phyloP scores from a whole-genome alignment of 345 rosid genomes.

The Eucalyptus marginata region DNA sequence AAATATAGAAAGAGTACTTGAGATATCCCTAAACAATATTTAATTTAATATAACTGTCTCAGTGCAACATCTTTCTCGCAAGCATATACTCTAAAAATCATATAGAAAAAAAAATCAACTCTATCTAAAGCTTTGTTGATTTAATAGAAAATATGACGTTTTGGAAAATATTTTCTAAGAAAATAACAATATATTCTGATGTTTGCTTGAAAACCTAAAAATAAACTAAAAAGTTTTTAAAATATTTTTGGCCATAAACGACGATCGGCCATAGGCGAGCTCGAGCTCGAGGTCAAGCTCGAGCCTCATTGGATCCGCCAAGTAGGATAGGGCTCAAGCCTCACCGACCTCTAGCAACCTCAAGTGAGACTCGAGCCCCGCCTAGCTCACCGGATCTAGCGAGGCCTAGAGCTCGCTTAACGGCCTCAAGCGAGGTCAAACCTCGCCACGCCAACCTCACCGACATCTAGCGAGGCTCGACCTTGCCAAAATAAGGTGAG shows the following conservation, averaged over 20 bases:
- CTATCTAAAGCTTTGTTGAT: too few relatives aligned
- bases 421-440: fast-evolving
- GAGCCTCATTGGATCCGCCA: fast-evolving
- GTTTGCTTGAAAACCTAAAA: too few relatives aligned
- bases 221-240: too few relatives aligned
- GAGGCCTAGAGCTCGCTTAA: fast-evolving
- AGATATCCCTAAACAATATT: background rate
- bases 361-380: fast-evolving
- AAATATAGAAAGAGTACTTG: background rate
- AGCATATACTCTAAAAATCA: background rate
- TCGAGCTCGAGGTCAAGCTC: too few relatives aligned
- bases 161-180: fast-evolving
- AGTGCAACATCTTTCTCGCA: background rate
- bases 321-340: too few relatives aligned
- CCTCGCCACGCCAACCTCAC: fast-evolving
- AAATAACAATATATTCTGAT: too few relatives aligned
- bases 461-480: fast-evolving
- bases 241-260: too few relatives aligned
- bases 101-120: background rate
- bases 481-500: too few relatives aligned
- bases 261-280: fast-evolving
- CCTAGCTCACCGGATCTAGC: fast-evolving
- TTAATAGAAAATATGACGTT: too few relatives aligned
- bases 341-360: too few relatives aligned
- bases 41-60: background rate